Conservation (phyloP, 805 yeast genomes). For the Candida pseudoglaebosa region DNA sequence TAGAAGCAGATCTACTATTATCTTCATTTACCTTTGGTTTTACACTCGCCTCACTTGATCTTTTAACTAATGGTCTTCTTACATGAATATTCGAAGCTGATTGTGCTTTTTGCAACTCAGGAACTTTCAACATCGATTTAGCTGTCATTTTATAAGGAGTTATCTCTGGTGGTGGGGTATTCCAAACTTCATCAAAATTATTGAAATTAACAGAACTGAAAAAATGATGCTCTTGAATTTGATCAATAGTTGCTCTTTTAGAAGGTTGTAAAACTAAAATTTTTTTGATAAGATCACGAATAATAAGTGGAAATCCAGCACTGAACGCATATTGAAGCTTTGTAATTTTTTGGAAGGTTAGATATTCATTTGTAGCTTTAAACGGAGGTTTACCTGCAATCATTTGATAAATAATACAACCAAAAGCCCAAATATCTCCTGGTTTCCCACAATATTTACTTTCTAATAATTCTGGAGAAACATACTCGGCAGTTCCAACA, state of each 20-base stretch:
- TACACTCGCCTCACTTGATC: neutral
- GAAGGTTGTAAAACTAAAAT: slow-evolving; percentile 71
- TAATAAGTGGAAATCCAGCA: slow-evolving; percentile 54
- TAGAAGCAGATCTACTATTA: slow-evolving; percentile 7
- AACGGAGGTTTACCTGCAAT: slow-evolving; percentile 73
- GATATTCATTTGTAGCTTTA: slow-evolving; percentile 76
- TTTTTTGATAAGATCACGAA: slow-evolving; percentile 63
- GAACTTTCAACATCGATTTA: slow-evolving; percentile 73
- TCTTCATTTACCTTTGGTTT: slow-evolving; percentile 10
- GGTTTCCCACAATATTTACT: slow-evolving; percentile 64
- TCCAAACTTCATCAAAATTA: slow-evolving; percentile 68
- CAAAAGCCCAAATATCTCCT: slow-evolving; percentile 61
- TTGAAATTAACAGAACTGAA: slow-evolving; percentile 65
- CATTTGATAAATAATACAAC: slow-evolving; percentile 59
- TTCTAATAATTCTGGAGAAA: slow-evolving; percentile 74
- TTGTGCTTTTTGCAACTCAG: slow-evolving; percentile 26
- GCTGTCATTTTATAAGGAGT: slow-evolving; percentile 74
- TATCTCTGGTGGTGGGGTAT: slow-evolving; percentile 56
- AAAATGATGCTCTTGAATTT: slow-evolving; percentile 68
- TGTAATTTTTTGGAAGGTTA: slow-evolving; percentile 77
- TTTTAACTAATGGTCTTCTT: slow-evolving; percentile 7
- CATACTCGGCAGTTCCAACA: slow-evolving; percentile 85
- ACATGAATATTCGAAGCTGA: slow-evolving; percentile 12
- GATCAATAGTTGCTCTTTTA: slow-evolving; percentile 52
- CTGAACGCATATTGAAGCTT: slow-evolving; percentile 75